These are phyloP conservation scores for Mycosphaerella arachidis DNA, from an alignment of 2,329 filamentous ascomycete genomes.

Conservation along the genomic window DNA sequence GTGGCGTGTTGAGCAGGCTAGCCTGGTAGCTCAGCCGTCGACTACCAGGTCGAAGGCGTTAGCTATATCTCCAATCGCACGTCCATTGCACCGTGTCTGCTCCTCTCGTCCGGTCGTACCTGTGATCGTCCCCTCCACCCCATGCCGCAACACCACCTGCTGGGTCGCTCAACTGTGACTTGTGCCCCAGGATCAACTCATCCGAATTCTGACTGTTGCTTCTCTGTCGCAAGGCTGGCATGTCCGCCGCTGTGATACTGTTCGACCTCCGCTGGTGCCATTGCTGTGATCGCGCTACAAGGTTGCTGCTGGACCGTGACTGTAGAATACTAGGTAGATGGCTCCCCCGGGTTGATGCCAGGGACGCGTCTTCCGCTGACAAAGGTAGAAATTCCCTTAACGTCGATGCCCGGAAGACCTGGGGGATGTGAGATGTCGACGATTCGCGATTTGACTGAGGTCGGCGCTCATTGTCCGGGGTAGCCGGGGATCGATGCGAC, in stretches of 20 bases:
- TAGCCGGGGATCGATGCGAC: background rate
- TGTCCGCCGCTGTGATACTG: slow-evolving; percentile 22
- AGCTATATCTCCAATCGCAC: background rate
- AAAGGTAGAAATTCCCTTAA: slow-evolving; percentile 39
- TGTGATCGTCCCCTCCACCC: slow-evolving; percentile 30
- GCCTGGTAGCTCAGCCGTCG: slow-evolving; percentile 42
- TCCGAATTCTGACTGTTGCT: slow-evolving; percentile 16
- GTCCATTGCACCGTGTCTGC: background rate
- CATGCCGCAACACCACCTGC: slow-evolving; percentile 20
- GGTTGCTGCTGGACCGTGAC: slow-evolving; percentile 21
- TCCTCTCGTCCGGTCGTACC: background rate
- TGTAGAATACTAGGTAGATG: slow-evolving; percentile 36
- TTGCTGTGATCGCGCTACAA: slow-evolving; percentile 10
- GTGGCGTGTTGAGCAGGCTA: slow-evolving; percentile 49
- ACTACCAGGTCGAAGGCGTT: slow-evolving; percentile 14
- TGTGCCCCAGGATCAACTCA: slow-evolving; percentile 13
- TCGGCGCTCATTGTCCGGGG: background rate
- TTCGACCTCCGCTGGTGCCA: slow-evolving; percentile 13
- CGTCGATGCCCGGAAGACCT: slow-evolving; percentile 22
- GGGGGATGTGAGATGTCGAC: background rate
- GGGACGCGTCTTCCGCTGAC: slow-evolving; percentile 26
- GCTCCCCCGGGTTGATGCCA: slow-evolving; percentile 43
- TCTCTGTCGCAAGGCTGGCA: slow-evolving; percentile 13
- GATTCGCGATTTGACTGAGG: background rate
- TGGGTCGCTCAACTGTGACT: background rate